These are phyloP conservation scores for Theileria orientalis DNA, from an alignment of 169 alveolate genomes.

Conservation along the genomic window DNA sequence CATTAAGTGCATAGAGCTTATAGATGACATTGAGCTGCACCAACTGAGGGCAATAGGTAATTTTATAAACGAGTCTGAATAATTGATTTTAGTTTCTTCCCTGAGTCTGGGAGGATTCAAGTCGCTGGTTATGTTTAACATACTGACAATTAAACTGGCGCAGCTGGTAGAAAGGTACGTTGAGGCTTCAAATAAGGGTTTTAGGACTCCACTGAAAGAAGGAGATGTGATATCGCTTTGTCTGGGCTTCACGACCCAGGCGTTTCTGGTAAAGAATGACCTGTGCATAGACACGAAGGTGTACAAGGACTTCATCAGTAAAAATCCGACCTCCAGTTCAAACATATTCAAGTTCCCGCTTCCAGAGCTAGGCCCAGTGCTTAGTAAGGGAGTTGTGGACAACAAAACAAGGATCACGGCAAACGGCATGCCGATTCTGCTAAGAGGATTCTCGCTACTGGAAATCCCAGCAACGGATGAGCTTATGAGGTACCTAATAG, in stretches of 20 bases:
- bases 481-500: not conserved
- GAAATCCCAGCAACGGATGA: constrained; percentile 12
- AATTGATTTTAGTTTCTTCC: constrained; percentile 33
- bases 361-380: constrained; percentile 25
- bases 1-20: constrained; percentile 19
- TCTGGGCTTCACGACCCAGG: constrained; percentile 44
- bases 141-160: constrained; percentile 24
- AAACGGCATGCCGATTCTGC: constrained; percentile 49
- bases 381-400: constrained; percentile 9
- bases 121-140: constrained; percentile 26
- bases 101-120: constrained; percentile 49
- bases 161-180: constrained; percentile 4
- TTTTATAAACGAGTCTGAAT: not conserved
- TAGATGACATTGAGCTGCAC: constrained; percentile 51
- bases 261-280: constrained; percentile 33
- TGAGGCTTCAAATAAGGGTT: not conserved
- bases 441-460: constrained; percentile 36
- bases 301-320: constrained; percentile 24
- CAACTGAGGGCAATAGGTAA: constrained; percentile 42
- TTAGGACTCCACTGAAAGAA: not conserved
- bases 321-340: not conserved
- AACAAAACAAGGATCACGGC: constrained; percentile 24
- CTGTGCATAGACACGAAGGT: constrained; percentile 37
- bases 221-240: constrained; percentile 52
- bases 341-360: constrained; percentile 39